Evolutionary conservation across 1,284 basidiomycete genomes (phyloP), one percentile per base, ranked within the genome.

Genomic region (Ustanciosporium gigantosporum): DNA sequence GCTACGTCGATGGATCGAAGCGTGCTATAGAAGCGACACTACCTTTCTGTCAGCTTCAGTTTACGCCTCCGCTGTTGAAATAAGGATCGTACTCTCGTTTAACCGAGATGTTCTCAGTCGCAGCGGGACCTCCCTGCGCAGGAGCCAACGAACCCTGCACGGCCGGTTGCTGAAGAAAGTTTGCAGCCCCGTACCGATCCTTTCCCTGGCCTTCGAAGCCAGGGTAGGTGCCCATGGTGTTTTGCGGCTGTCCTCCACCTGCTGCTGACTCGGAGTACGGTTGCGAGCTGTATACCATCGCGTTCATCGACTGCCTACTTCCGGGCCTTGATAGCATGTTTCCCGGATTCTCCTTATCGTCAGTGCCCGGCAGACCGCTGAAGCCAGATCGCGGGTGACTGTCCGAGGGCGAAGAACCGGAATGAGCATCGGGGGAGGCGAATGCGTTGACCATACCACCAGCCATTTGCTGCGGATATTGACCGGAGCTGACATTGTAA

Each of bases 361-460:
- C n/a, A n/a, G n/a, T n/a, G 9, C 27, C 27, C 11, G 32, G 17
- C 32, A 35, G 14, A 11, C 32, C 20, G 17, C 11, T 35, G 11
- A 35, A 9, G 32, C 20, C 36, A 37, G 36, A 22, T 9, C 19
- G 32, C 14, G 21, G 17, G 5, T 39, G 48, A 19, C 25, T 9
- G n/a, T 55, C 58, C 16, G 35, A 21, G 5, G 58, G 58, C 6
- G 58, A 61, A 7, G 50, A 50, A 11, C 35, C 36, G 11, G 51
- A 47, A 2, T 36, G 46, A 20, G 25, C 45, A 24, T 41, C 58
- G 4, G 58, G 47, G n/a, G 47, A 47, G 3, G 50, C 43, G 32
- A 61, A 61, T 3, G 58, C 47, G 22, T 50, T 61, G 19, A 56
- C 58, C 6, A 56, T 43, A 2, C 58, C 58, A 9, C 58, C 58